phyloP scores from a whole-genome alignment of 208 protist species.

The Vickermania ingenoplastis region DNA sequence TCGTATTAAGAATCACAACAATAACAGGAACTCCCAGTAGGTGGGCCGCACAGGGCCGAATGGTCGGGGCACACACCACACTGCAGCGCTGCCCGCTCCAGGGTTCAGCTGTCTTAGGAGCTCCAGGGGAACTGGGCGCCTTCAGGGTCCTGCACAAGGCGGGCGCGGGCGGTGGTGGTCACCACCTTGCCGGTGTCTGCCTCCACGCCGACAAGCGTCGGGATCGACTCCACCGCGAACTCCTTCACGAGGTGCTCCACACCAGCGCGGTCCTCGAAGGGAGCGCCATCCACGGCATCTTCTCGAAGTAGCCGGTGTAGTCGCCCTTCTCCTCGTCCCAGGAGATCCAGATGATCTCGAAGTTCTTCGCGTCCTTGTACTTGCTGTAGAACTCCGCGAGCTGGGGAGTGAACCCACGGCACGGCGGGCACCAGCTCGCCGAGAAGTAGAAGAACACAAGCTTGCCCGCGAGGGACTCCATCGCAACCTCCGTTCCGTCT shows the following conservation, averaged over 20 bases:
- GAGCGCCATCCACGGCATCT: no score
- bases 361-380: slow-evolving; percentile 18
- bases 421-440: slow-evolving; percentile 75
- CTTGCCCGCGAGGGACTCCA: slow-evolving; percentile 30
- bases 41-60: no score
- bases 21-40: no score
- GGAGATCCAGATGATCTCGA: slow-evolving; percentile 66
- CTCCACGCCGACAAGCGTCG: slow-evolving; percentile 65
- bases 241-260: slow-evolving; percentile 19
- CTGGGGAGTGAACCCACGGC: slow-evolving; percentile 65
- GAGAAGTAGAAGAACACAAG: slow-evolving; percentile 63
- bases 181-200: slow-evolving; percentile 67
- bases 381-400: slow-evolving; percentile 51
- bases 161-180: slow-evolving; percentile 33
- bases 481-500: slow-evolving; percentile 10
- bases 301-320: slow-evolving; percentile 59
- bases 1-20: no score
- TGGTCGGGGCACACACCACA: no score
- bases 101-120: no score
- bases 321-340: slow-evolving; percentile 37
- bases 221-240: slow-evolving; percentile 67
- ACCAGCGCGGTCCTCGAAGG: no score
- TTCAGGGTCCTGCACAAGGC: slow-evolving; percentile 54
- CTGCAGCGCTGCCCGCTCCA: no score
- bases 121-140: slow-evolving; percentile 65